These are phyloP conservation scores for Exserohilum rostratum DNA, from an alignment of 2,329 filamentous ascomycete genomes.

Conservation along the genomic window DNA sequence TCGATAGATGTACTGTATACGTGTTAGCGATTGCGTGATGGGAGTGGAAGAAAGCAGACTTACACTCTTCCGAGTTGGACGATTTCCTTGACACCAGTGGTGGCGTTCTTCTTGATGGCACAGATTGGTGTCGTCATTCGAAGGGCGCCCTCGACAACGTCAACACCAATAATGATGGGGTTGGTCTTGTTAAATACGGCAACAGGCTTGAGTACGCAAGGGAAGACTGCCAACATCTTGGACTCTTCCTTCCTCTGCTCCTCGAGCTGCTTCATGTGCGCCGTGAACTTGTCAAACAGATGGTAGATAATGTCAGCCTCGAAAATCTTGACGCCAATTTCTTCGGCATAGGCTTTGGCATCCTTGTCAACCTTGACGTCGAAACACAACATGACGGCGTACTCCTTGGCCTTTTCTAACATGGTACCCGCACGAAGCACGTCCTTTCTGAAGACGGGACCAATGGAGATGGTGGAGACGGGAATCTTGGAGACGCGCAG, in stretches of 20 bases:
- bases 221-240: constrained; percentile 96
- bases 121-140: constrained; percentile 88
- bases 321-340: constrained; percentile 96
- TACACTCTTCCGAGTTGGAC: constrained; percentile 90
- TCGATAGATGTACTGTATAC: constrained; percentile 83
- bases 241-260: constrained; percentile 96
- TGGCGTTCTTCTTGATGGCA: constrained; percentile 79
- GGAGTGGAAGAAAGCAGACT: constrained; percentile 50
- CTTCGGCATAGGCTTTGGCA: constrained; percentile 85
- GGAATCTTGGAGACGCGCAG: constrained; percentile 95
- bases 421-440: constrained; percentile 93
- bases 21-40: constrained; percentile 14
- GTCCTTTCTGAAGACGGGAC: constrained; percentile 96
- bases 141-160: constrained; percentile 89
- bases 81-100: constrained; percentile 82
- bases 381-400: constrained; percentile 99
- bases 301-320: constrained; percentile 99
- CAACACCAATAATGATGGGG: constrained; percentile 93
- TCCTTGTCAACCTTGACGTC: constrained; percentile 99
- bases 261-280: constrained; percentile 85
- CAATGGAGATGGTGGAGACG: constrained; percentile 95
- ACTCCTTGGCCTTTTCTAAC: constrained; percentile 94
- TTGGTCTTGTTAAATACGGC: constrained; percentile 98
- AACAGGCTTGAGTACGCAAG: constrained; percentile 86
- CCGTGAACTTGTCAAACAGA: constrained; percentile 94